Base-by-base conservation (phyloP, 257 asterid species). In the Voacanga thouarsii region DNA sequence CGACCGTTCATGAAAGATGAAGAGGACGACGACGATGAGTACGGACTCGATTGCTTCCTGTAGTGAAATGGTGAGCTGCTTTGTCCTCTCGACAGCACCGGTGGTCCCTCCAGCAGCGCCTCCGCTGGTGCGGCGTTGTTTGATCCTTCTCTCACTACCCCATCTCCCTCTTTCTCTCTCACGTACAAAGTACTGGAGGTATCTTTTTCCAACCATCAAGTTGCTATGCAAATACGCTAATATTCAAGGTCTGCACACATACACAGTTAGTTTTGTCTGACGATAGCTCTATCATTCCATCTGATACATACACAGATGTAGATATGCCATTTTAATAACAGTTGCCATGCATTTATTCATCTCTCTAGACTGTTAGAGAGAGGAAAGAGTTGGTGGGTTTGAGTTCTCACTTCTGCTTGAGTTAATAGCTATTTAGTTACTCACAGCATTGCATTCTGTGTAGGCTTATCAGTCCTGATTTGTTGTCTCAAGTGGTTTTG, bases 1-100 rank as follows among this genome's bases (percentile, higher is more conserved):
- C 91, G 88, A 30, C 89, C 87, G 81, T 93, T 95, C 93, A 85
- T 84, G 85, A 91, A 45, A 78, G 97, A 95, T 69, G 97, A 93
- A 10, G 99, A 82, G 19, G 99, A 95, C 45, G 98, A 95, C 2
- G 92, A 83, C 3, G 98, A 91, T 2, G 99, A 93, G 94, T 83
- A 88, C 74, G 96, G 96, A 83, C 89, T 93, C 70, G 94, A 86
- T 51, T 90, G 92, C 83, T 88, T 96, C 70, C 86, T 82, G 82
- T 84, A 16, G 44, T 85, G 86, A 79, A 85, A 89, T 9, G 94
- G 98, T 71, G 98, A 87, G 85, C 94, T 89, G 85, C 97, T 92
- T 77, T 97, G 92, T 80, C 96, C 97, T 83, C 96, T 85, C 30
- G 99, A 90, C 88, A 4, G 80, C 77, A 30, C 71, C 89, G 4